These are phyloP conservation scores for Mycena amicta DNA, from an alignment of 768 basidiomycete genomes.

Conservation along the genomic window DNA sequence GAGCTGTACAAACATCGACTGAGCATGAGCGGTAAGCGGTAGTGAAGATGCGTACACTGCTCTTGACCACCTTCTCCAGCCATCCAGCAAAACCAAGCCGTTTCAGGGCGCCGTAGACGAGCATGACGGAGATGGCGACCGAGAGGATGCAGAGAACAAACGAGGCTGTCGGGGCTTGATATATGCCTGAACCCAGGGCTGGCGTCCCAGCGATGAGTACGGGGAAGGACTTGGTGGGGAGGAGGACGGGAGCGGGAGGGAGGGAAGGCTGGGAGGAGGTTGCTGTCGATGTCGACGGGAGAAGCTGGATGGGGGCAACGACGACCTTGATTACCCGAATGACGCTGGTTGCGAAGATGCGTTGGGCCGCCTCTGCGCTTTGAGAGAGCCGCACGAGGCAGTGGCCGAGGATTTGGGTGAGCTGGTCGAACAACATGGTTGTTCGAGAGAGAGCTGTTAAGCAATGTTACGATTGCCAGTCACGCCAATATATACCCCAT, in stretches of 20 bases:
- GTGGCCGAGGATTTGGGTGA: not conserved
- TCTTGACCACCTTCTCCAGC: too few relatives aligned
- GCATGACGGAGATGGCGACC: too few relatives aligned
- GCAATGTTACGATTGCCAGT: not conserved
- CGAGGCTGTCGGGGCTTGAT: not conserved
- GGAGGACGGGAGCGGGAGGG: not conserved
- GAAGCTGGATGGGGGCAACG: too few relatives aligned
- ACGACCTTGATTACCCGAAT: not conserved
- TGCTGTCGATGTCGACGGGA: not conserved
- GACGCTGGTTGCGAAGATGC: not conserved
- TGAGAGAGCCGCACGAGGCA: not conserved
- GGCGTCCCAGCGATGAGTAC: not conserved
- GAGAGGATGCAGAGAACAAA: not conserved
- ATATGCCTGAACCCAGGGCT: not conserved
- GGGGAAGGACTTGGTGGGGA: not conserved
- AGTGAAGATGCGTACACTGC: too few relatives aligned
- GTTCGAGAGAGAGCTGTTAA: not conserved
- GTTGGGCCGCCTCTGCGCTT: not conserved
- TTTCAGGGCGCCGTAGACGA: too few relatives aligned
- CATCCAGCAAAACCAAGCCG: too few relatives aligned
- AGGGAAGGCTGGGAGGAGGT: not conserved
- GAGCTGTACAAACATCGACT: too few relatives aligned
- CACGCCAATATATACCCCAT: not conserved
- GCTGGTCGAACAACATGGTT: not conserved
- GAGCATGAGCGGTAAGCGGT: too few relatives aligned